A percentile compares a stretch with the other conserved stretches of the same genome.
Conservation (phyloP, 371 early-diverging fungal genomes). For the Apophysomyces trapeziformis region DNA sequence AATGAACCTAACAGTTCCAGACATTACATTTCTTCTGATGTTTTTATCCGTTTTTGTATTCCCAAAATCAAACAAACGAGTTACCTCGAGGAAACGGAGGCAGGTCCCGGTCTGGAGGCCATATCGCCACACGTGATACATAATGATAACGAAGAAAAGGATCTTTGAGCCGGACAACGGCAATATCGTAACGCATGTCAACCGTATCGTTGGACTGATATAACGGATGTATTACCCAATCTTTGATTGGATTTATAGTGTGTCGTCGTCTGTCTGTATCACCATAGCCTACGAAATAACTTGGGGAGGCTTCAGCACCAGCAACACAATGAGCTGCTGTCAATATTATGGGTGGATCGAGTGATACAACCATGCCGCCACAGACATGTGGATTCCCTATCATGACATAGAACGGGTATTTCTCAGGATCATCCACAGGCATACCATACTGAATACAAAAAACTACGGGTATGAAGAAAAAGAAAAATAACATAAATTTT, state of each 20-base stretch:
- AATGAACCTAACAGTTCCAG: constrained; percentile 25
- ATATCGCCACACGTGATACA: constrained; percentile 34
- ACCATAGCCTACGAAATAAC: constrained; percentile 32
- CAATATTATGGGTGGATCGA: constrained; percentile 44
- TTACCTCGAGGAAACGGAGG: constrained; percentile 20
- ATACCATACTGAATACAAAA: constrained; percentile 36
- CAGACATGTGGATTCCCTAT: constrained; percentile 55
- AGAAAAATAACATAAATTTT: neutral
- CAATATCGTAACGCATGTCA: constrained; percentile 43
- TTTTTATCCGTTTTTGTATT: constrained; percentile 3
- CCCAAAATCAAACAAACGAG: neutral
- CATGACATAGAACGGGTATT: constrained; percentile 52
- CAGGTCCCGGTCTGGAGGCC: constrained; percentile 24
- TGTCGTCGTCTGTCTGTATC: constrained; percentile 29
- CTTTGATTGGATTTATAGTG: constrained; percentile 23
- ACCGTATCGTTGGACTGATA: constrained; percentile 25
- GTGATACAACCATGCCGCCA: constrained; percentile 46
- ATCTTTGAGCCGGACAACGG: constrained; percentile 35
- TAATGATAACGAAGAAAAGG: constrained; percentile 28
- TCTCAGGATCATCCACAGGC: constrained; percentile 23
- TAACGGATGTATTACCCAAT: constrained; percentile 44
- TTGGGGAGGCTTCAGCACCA: constrained; percentile 31
- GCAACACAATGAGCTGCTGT: constrained; percentile 56
- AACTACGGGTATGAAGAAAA: constrained; percentile 2
- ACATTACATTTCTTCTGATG: neutral